phyloP scores from a whole-genome alignment of 2,329 filamentous ascomycete genomes.

The Davidsoniella eucalypti region DNA sequence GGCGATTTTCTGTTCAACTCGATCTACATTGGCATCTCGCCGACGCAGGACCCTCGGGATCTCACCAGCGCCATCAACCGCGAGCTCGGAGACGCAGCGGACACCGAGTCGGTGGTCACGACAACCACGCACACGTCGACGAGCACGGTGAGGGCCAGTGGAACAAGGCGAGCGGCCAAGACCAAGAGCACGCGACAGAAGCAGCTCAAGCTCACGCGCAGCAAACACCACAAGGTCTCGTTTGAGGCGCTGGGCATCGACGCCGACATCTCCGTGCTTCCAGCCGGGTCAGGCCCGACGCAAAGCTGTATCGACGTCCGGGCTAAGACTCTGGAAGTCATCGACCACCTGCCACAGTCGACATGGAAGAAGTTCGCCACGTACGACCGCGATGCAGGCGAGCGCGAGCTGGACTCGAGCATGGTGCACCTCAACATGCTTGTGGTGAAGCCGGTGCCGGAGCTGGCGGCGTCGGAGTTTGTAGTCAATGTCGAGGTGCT shows the following conservation, averaged over 20 bases:
- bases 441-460: slow-evolving; percentile 71
- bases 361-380: slow-evolving; percentile 98
- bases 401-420: slow-evolving; percentile 67
- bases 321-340: slow-evolving; percentile 71
- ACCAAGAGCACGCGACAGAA: slow-evolving; percentile 32
- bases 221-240: slow-evolving; percentile 84
- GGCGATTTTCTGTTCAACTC: slow-evolving; percentile 97
- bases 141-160: slow-evolving; percentile 31
- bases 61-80: slow-evolving; percentile 73
- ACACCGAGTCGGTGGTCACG: slow-evolving; percentile 60
- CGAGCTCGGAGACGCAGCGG: slow-evolving; percentile 74
- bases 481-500: slow-evolving; percentile 65
- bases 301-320: slow-evolving; percentile 77
- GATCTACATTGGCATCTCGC: slow-evolving; percentile 87
- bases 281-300: slow-evolving; percentile 60
- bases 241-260: slow-evolving; percentile 81
- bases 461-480: slow-evolving; percentile 76
- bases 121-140: slow-evolving; percentile 56
- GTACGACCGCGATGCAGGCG: slow-evolving; percentile 75
- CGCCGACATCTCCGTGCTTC: slow-evolving; percentile 67
- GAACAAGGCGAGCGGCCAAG: slow-evolving; percentile 32
- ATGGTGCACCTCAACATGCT: slow-evolving; percentile 85
- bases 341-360: slow-evolving; percentile 84
- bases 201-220: slow-evolving; percentile 63
- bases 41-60: slow-evolving; percentile 70